phyloP scores from a whole-genome alignment of 306 rosid genomes.

The Prunus kanzakura region DNA sequence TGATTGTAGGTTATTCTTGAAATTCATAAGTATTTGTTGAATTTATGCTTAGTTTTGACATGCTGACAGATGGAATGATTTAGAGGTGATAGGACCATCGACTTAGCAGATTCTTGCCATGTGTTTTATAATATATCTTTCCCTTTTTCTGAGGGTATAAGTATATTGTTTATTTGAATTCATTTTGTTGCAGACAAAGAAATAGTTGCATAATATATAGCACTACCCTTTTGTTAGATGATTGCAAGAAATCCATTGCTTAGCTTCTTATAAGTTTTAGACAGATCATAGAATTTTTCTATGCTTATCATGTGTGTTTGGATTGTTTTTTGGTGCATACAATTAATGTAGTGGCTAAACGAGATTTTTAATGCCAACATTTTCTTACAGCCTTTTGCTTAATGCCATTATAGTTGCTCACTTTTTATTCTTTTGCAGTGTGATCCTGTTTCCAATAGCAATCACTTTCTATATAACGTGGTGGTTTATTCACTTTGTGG shows the following conservation, averaged over 20 bases:
- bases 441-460: constrained; percentile 82
- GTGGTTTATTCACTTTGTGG: constrained; percentile 97
- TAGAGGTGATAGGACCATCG: neutral
- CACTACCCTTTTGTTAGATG: neutral
- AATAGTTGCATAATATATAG: neutral
- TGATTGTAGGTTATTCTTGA: neutral
- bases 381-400: neutral
- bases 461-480: constrained; percentile 88
- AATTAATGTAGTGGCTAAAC: neutral
- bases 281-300: neutral
- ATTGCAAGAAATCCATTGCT: neutral
- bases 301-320: neutral
- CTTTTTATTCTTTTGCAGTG: constrained; percentile 59
- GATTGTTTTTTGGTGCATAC: neutral
- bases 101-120: neutral
- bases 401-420: constrained; percentile 16
- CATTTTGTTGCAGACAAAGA: neutral
- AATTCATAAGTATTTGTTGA: neutral
- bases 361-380: neutral
- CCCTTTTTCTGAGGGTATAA: neutral
- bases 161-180: neutral
- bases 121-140: neutral
- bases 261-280: neutral
- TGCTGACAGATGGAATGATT: constrained; percentile 7
- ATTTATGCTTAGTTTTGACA: neutral